A percentile compares a stretch with the other conserved stretches of the same genome.
phyloP scores from a whole-genome alignment of 768 basidiomycete genomes.

The Fibroporia radiculosa region DNA sequence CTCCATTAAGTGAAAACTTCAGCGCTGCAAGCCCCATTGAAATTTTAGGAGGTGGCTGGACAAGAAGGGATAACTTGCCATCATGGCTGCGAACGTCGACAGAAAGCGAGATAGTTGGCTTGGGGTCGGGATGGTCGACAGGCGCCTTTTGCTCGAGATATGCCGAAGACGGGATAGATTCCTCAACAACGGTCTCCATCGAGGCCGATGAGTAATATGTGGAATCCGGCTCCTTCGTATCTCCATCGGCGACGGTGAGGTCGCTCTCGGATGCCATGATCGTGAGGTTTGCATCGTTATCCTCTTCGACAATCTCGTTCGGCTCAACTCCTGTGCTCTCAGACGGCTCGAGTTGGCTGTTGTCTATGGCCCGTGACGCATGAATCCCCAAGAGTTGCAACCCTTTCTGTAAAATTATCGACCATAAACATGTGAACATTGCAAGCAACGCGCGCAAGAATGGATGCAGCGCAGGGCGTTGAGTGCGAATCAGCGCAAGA shows the following conservation, averaged over 20 bases:
- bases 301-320: background rate
- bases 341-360: background rate
- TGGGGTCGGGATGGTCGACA: background rate
- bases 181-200: background rate
- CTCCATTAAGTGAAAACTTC: background rate
- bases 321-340: background rate
- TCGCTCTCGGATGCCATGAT: background rate
- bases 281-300: background rate
- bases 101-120: background rate
- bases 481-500: background rate
- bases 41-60: background rate
- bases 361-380: no score
- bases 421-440: conserved; percentile 2
- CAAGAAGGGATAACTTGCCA: background rate
- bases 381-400: background rate
- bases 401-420: background rate
- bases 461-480: background rate
- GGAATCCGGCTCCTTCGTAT: background rate
- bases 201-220: background rate
- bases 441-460: background rate
- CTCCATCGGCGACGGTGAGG: background rate
- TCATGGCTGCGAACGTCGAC: background rate
- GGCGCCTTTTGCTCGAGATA: background rate
- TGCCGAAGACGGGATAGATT: background rate
- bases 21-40: background rate